Base-by-base conservation (phyloP, 805 yeast species). In the Sugiyamaella valdiviana region DNA sequence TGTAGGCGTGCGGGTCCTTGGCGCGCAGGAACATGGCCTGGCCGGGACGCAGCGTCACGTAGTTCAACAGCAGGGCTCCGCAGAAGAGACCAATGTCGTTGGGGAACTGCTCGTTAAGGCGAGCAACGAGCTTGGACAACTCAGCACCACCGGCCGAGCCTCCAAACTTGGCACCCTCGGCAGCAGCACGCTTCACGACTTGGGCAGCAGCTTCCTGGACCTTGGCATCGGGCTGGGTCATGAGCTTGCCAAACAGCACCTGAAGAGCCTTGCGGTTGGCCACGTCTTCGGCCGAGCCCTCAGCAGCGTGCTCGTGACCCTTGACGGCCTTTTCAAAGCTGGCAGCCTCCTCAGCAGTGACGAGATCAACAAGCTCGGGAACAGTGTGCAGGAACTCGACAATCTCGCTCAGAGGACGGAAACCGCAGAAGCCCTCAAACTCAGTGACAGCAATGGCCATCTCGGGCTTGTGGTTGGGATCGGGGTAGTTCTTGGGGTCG, bases 391-490 rank as follows among this genome's bases (percentile, higher is more conserved):
- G 75, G 53, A 86, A 80, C 40, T 72, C 72, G 42, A 82, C 82
- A 57, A 93, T 77, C 68, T 89, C 84, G 32, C 73, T 75, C 61
- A 90, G 77, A 17, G 99, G 99, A 64, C 93, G 83, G 74, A 93
- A 93, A 0, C 99, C 99, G 69, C 99, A 93, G 70, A 93, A 91
- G 0, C 97, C 98, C 72, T 93, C 98, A 61, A 93, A 93, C 52
- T 80, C 86, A 19, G 98, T 90, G 46, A 93, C 82, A 6, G 99
- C 99, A 62, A 93, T 80, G 44, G 99, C 98, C 99, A 93, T 93
- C 69, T 93, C 99, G n/a, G 99, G 99, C 73, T 93, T 93, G 71
- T 93, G 99, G 73, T 93, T 93, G 66, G 83, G 95, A 70, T 93
- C 99, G 2, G 98, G 98, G 66, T 93, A 93, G 70, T 93, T 85